Evolutionary conservation across 2,329 filamentous ascomycete species (phyloP), one percentile per base, ranked within the genome.

Genomic region (Akanthomyces lecanii): DNA sequence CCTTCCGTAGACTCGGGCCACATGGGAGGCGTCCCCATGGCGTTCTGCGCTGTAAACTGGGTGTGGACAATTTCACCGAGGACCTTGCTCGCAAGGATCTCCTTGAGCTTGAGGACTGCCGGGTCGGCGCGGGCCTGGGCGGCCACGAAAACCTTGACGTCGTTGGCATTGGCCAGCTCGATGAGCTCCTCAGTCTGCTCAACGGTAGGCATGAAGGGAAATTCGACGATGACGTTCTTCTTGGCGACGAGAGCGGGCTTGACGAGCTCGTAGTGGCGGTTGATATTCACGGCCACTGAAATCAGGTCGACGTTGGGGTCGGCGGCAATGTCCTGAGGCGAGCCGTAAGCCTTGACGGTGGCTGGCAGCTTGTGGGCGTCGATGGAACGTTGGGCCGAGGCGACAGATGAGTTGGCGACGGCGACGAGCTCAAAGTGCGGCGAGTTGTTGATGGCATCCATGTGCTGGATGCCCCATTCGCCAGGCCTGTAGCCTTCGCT

Each of bases 381-480:
- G 47, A 78, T 78, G 18, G 79, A 78, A 0, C 69, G 71, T 16
- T 73, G 66, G 0, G 79, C 78, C 1, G 78, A 74, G 3, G 70
- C 67, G 5, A 75, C 66, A 52, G 74, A 76, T 16, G 77, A 80
- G 71, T 82, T 82, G 63, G 77, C 74, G 18, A 83, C 69, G 1
- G 79, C 81, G 5, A 79, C 76, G 57, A 83, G 78, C 51, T 73
- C 55, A 65, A 77, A 82, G 11, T 75, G 69, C 5, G 44, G 44
- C 21, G 44, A 47, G 44, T n/a, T 23, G 18, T 21, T n/a, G 44
- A 47, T 70, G 0, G 79, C 78, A 28, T 76, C 69, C 12, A 86
- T 78, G 70, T 85, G 85, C 3, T 84, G 81, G 0, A 86, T 76
- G 66, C 63, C 65, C 65, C 86, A 84, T 6, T 79, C 81, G 30